These are phyloP conservation scores for Microdochium nivale DNA, from an alignment of 2,329 filamentous ascomycete species.

Conservation along the genomic window DNA sequence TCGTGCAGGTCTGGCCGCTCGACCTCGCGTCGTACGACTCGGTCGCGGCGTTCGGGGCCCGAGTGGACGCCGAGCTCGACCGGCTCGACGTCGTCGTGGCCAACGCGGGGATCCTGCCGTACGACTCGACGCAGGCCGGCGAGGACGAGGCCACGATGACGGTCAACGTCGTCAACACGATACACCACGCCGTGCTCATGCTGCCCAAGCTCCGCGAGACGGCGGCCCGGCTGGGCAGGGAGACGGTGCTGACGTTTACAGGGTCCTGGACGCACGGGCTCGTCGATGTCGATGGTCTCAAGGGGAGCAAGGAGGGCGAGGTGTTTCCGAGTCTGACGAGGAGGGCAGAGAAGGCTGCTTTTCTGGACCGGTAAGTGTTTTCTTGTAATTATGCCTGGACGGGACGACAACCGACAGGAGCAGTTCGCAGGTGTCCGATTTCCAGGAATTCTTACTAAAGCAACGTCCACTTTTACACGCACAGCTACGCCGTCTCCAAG, in stretches of 20 bases:
- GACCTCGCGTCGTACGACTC: slow-evolving; percentile 38
- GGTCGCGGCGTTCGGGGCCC: slow-evolving; percentile 32
- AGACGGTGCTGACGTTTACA: slow-evolving; percentile 18
- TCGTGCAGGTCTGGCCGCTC: slow-evolving; percentile 39
- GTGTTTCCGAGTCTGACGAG: slow-evolving; percentile 21
- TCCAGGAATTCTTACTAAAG: too few relatives aligned
- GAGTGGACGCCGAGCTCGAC: slow-evolving; percentile 23
- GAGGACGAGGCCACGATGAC: slow-evolving; percentile 39
- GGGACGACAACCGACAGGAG: too few relatives aligned
- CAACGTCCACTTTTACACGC: background rate
- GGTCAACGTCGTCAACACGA: slow-evolving; percentile 43
- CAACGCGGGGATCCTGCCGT: slow-evolving; percentile 31
- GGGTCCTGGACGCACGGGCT: slow-evolving; percentile 16
- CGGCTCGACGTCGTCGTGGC: slow-evolving; percentile 34
- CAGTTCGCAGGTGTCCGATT: too few relatives aligned
- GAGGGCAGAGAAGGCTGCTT: slow-evolving; percentile 1
- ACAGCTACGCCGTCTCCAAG: slow-evolving; percentile 20
- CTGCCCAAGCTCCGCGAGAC: slow-evolving; percentile 41
- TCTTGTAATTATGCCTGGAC: background rate
- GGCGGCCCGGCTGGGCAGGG: slow-evolving; percentile 9
- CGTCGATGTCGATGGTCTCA: slow-evolving; percentile 12
- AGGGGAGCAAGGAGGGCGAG: slow-evolving; percentile 16
- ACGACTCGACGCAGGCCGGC: slow-evolving; percentile 24
- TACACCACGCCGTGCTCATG: slow-evolving; percentile 38
- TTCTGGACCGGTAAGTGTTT: background rate